Conservation (phyloP, 345 rosid species). For the Isatis tinctoria region DNA sequence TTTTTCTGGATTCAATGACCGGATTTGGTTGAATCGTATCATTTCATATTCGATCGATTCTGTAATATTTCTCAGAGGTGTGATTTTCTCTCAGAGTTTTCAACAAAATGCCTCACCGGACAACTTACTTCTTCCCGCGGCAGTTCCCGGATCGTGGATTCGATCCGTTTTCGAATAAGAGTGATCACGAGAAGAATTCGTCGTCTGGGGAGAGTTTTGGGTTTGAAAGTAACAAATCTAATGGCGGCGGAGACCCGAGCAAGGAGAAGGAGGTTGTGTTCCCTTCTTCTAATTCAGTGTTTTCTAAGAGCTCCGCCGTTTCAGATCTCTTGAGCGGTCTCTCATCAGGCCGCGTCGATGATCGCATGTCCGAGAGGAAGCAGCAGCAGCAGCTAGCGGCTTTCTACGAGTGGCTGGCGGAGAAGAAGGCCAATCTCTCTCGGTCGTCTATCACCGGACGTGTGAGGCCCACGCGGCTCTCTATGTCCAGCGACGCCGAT, state of each 20-base stretch:
- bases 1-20: background rate
- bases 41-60: background rate
- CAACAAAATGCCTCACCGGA: slow-evolving; percentile 79
- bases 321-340: slow-evolving; percentile 60
- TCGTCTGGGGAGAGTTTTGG: slow-evolving; percentile 13
- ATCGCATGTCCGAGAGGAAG: slow-evolving; percentile 42
- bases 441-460: slow-evolving; percentile 5
- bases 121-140: slow-evolving; percentile 98
- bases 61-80: background rate
- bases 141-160: slow-evolving; percentile 83
- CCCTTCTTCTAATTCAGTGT: background rate
- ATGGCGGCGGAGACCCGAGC: background rate
- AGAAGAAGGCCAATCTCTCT: slow-evolving; percentile 44
- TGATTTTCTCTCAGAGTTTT: background rate
- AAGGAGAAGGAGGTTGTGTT: slow-evolving; percentile 13
- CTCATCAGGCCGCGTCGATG: background rate
- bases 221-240: background rate
- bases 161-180: slow-evolving; percentile 44
- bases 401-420: slow-evolving; percentile 62
- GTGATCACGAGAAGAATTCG: slow-evolving; percentile 52
- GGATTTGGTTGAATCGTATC: slow-evolving; percentile 12
- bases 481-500: slow-evolving; percentile 28
- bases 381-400: slow-evolving; percentile 66
- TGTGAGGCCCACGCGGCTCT: slow-evolving; percentile 38
- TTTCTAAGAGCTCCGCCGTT: slow-evolving; percentile 27